A percentile compares a stretch with the other conserved stretches of the same genome.
Conservation (phyloP, 1,284 basidiomycete species). For the Microbotryum intermedium region DNA sequence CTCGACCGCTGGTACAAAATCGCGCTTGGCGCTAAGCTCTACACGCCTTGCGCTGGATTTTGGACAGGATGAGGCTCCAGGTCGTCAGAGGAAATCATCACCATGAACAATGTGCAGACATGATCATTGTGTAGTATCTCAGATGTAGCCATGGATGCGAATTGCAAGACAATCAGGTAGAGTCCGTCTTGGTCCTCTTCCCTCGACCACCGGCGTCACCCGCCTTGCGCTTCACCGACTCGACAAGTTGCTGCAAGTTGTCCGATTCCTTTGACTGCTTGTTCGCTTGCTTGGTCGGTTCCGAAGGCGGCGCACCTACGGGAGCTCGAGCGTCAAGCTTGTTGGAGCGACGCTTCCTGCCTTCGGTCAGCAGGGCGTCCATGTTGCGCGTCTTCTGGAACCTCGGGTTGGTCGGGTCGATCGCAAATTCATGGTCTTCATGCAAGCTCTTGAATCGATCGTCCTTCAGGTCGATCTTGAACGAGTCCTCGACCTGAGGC, state of each 20-base stretch:
- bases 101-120: no score
- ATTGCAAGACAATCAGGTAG: no score
- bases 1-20: no score
- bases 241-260: constrained; percentile 58
- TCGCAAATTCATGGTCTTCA: constrained; percentile 85
- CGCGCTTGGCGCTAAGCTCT: no score
- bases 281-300: not conserved
- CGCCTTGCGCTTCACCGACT: constrained; percentile 72
- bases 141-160: no score
- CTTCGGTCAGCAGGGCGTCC: constrained; percentile 62
- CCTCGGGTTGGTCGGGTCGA: constrained; percentile 94
- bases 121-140: no score
- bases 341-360: constrained; percentile 48
- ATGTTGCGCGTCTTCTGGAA: constrained; percentile 86
- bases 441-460: constrained; percentile 78
- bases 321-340: constrained; percentile 34
- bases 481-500: constrained; percentile 46
- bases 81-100: no score
- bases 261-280: constrained; percentile 11
- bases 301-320: constrained; percentile 17
- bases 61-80: no score
- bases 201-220: constrained; percentile 24
- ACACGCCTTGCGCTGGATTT: no score
- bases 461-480: constrained; percentile 77
- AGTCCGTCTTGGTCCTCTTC: constrained; percentile 20